Evolutionary conservation across 371 early-diverging fungal genomes (phyloP), one percentile per base, ranked within the genome.

Genomic region (Apophysomyces sp.): DNA sequence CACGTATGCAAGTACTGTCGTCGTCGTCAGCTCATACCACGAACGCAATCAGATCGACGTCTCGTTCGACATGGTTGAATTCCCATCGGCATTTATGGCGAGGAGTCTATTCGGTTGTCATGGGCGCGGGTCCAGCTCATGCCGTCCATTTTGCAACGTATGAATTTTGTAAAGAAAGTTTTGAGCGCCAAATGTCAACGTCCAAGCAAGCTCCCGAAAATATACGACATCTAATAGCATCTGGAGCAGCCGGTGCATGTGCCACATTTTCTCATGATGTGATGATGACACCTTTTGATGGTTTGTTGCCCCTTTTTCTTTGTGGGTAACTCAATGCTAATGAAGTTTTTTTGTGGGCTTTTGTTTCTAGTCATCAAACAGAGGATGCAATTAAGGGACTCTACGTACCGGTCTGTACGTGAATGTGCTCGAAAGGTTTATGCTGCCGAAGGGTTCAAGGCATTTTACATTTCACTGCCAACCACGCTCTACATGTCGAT

Each of bases 81-180:
- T 31, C 58, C 2, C 67, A 72, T 6, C 68, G 71, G 28, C 73
- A 93, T 12, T 78, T 96, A 30, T 98, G 95, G 95, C 80, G 94
- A 37, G 98, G 98, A 16, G 93, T 96, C 5, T 86, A 83, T 66
- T 94, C 95, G 2, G 94, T 97, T 9, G 80, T 96, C 3, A 57
- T 94, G 52, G 97, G 97, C 3, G 96, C 97, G 1, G 98, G 98
- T 0, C 98, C 98, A 13, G 93, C 98, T 0, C 98, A 98, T 69
- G 98, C 98, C 2, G 78, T 98, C 21, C 94, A 96, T 69, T 98
- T 97, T 80, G 94, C 94, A 12, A 89, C 92, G 1, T 98, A 97
- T 67, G 98, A 98, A 68, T 82, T 89, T 26, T 89, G 87, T 61
- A 97, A 97, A 80, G 83, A 82, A 28, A 60, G 81, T 6, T 86